phyloP scores from a whole-genome alignment of 768 basidiomycete species.

The Russula ochroleuca region DNA sequence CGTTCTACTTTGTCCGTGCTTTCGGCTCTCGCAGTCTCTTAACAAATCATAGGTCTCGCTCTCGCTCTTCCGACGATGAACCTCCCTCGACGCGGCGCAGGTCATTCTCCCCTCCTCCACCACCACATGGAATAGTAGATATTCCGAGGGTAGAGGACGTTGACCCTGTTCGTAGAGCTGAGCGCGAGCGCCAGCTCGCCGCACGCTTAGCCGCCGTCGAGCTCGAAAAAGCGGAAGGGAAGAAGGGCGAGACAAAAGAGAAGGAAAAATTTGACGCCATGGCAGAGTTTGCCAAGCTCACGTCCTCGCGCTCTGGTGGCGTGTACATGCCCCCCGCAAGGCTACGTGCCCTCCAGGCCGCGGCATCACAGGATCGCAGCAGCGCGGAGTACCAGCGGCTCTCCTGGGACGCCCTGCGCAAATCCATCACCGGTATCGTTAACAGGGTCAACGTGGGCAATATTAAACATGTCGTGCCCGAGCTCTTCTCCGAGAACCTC shows the following conservation, averaged over 20 bases:
- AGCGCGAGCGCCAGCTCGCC: conserved; percentile 77
- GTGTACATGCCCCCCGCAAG: conserved; percentile 97
- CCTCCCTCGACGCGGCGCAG: conserved; percentile 44
- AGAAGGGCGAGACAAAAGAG: conserved; percentile 33
- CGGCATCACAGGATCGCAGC: conserved; percentile 74
- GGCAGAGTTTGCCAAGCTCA: conserved; percentile 86
- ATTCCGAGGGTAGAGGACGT: conserved; percentile 59
- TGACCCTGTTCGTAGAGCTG: conserved; percentile 68
- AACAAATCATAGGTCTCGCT: conserved; percentile 33
- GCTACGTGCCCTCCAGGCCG: conserved; percentile 82
- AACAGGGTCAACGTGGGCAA: conserved; percentile 97
- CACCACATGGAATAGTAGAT: conserved; percentile 34
- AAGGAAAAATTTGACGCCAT: conserved; percentile 63
- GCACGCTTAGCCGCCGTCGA: conserved; percentile 65
- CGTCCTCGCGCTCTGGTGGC: conserved; percentile 80
- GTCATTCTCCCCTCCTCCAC: conserved; percentile 39
- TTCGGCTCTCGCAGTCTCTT: not conserved
- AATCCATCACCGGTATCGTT: conserved; percentile 98
- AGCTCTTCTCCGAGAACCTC: conserved; percentile 90
- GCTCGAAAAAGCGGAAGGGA: conserved; percentile 52
- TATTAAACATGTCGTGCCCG: conserved; percentile 90
- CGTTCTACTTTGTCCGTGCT: not conserved
- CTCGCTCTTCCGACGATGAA: conserved; percentile 34
- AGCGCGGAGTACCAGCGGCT: conserved; percentile 89
- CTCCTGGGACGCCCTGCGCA: conserved; percentile 96